A percentile compares a stretch with the other conserved stretches of the same genome.
These are phyloP conservation scores for Colletotrichum truncatum DNA, from an alignment of 2,329 filamentous ascomycete species.

Conservation along the genomic window DNA sequence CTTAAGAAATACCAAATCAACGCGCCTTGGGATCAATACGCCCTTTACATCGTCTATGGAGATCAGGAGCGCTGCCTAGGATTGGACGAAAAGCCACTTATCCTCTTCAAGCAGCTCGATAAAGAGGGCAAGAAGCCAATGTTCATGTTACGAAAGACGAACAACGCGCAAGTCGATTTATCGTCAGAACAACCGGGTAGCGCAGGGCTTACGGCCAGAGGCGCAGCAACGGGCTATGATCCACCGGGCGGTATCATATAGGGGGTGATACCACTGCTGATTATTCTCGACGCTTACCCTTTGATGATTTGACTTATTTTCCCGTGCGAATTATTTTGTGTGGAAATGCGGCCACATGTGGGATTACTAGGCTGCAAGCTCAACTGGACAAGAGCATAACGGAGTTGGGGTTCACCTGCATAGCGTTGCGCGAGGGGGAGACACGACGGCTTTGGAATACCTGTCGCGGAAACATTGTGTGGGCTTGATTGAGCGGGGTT, in stretches of 20 bases:
- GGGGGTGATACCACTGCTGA: constrained; percentile 26
- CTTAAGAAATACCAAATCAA: constrained; percentile 99
- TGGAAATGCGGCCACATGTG: constrained; percentile 7
- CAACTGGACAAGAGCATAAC: constrained; percentile 19
- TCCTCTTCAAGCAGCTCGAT: constrained; percentile 96
- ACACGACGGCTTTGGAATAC: constrained; percentile 27
- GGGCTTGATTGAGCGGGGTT: constrained; percentile 18
- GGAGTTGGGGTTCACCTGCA: constrained; percentile 31
- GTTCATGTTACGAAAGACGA: constrained; percentile 91
- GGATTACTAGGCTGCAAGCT: constrained; percentile 16
- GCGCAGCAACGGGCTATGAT: constrained; percentile 59
- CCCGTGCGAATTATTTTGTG: constrained; percentile 3
- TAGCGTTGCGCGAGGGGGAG: constrained; percentile 28
- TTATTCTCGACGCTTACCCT: constrained; percentile 17
- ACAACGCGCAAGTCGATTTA: constrained; percentile 58
- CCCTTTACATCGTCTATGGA: constrained; percentile 98
- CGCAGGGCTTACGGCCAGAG: constrained; percentile 57
- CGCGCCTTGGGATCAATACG: constrained; percentile 96
- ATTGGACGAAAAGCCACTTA: constrained; percentile 91
- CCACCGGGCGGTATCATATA: constrained; percentile 70
- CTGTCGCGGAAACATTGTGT: constrained; percentile 22
- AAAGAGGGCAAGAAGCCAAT: constrained; percentile 98
- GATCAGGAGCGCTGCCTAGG: constrained; percentile 95
- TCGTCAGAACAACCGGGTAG: constrained; percentile 59
- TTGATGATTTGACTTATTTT: constrained; percentile 23